These are phyloP conservation scores for Atkinsonella texensis DNA, from an alignment of 2,329 filamentous ascomycete genomes.

Conservation along the genomic window DNA sequence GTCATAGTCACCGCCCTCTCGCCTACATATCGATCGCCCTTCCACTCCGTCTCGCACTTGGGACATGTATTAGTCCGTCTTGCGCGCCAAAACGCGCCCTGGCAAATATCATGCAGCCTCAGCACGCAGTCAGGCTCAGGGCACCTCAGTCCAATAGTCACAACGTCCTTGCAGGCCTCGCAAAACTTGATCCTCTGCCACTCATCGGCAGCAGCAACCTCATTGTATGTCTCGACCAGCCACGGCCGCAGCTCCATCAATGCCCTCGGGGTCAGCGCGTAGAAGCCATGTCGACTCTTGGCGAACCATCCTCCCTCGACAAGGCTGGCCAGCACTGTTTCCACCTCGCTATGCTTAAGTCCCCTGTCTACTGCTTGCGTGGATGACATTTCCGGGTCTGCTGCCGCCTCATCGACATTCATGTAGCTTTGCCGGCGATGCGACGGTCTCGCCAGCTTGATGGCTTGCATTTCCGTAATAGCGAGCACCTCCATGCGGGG, in stretches of 20 bases:
- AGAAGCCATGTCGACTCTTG: conserved; percentile 58
- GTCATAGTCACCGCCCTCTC: conserved; percentile 45
- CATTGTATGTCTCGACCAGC: conserved; percentile 85
- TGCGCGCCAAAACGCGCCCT: conserved; percentile 59
- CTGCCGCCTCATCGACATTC: conserved; percentile 20
- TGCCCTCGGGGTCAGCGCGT: conserved; percentile 61
- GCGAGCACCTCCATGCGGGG: conserved; percentile 72
- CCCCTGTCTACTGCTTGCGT: conserved; percentile 30
- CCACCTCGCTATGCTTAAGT: conserved; percentile 67
- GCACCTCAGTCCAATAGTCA: conserved; percentile 77
- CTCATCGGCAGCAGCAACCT: conserved; percentile 45
- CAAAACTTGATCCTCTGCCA: conserved; percentile 76
- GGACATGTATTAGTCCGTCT: conserved; percentile 53
- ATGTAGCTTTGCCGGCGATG: conserved; percentile 24
- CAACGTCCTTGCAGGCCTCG: conserved; percentile 76
- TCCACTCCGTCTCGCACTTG: conserved; percentile 41
- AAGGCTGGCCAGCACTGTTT: conserved; percentile 56
- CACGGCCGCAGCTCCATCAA: conserved; percentile 78
- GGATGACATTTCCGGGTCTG: conserved; percentile 17
- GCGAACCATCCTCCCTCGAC: conserved; percentile 79
- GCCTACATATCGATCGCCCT: conserved; percentile 37
- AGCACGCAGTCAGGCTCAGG: conserved; percentile 52
- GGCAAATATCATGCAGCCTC: conserved; percentile 67
- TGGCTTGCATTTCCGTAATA: conserved; percentile 65
- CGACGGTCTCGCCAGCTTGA: conserved; percentile 49